phyloP scores from a whole-genome alignment of 1,284 basidiomycete species.

The Ganoderma leucocontextum region DNA sequence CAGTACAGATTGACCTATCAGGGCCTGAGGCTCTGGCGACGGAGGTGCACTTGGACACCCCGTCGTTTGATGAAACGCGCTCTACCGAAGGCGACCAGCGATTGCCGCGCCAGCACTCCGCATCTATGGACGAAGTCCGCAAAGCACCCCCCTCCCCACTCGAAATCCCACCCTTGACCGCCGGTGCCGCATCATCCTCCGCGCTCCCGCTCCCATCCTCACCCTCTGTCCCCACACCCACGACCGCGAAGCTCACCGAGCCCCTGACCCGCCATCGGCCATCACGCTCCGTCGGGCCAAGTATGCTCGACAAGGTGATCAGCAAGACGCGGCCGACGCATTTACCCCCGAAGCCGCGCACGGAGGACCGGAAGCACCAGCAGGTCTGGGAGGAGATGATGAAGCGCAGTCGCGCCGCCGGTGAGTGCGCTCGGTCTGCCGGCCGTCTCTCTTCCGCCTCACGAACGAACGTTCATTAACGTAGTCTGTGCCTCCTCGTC shows the following conservation, averaged over 20 bases:
- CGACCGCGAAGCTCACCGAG: constrained; percentile 24
- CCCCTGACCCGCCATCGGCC: constrained; percentile 47
- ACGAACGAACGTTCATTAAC: constrained; percentile 40
- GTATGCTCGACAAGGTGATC: constrained; percentile 75
- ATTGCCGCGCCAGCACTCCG: constrained; percentile 25
- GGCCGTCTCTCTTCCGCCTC: constrained; percentile 22
- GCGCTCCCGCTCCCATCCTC: constrained; percentile 36
- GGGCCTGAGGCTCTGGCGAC: constrained; percentile 41
- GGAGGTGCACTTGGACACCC: constrained; percentile 32
- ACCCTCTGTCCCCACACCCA: constrained; percentile 35
- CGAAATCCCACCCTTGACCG: constrained; percentile 24
- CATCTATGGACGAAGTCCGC: constrained; percentile 25
- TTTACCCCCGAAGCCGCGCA: constrained; percentile 84
- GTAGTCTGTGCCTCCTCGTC: constrained; percentile 34
- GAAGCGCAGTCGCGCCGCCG: constrained; percentile 77
- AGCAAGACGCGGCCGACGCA: constrained; percentile 84
- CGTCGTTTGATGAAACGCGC: constrained; percentile 4
- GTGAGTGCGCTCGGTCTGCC: constrained; percentile 53
- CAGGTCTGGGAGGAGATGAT: constrained; percentile 95
- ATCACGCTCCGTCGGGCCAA: constrained; percentile 67
- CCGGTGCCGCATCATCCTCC: constrained; percentile 37
- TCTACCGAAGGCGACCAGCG: constrained; percentile 11
- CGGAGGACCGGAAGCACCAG: constrained; percentile 87
- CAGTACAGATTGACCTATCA: constrained; percentile 57
- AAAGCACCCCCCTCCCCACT: constrained; percentile 26